A percentile compares a stretch with the other conserved stretches of the same genome.
Conservation (phyloP, 768 basidiomycete species). For the Russula vinacea region DNA sequence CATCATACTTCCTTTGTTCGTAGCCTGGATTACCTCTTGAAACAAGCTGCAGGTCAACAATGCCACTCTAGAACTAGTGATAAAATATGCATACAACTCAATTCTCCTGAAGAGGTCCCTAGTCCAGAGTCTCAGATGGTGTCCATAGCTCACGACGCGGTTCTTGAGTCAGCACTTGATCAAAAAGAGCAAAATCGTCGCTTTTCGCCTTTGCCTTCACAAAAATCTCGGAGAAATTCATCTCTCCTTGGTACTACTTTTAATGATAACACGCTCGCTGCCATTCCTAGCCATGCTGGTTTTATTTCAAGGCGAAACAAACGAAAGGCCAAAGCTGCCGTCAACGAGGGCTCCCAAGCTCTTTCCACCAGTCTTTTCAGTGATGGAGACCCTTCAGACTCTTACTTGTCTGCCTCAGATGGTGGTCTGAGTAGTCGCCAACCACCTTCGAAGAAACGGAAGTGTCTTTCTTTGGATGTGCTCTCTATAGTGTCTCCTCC, state of each 20-base stretch:
- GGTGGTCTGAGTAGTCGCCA: neutral
- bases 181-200: neutral
- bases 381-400: neutral
- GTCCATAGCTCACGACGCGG: neutral
- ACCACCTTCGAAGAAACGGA: slow-evolving; percentile 16
- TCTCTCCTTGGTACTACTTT: neutral
- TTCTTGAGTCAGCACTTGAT: neutral
- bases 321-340: neutral
- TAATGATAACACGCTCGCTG: neutral
- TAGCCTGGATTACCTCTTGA: slow-evolving; percentile 9
- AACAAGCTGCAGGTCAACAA: slow-evolving; percentile 6
- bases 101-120: neutral
- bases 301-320: slow-evolving; percentile 5
- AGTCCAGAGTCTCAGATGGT: neutral
- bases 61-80: neutral
- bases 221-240: neutral
- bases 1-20: slow-evolving; percentile 3
- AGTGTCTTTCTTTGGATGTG: slow-evolving; percentile 1
- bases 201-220: neutral
- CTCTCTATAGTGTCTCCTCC: neutral
- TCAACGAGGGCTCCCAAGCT: neutral
- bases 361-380: neutral
- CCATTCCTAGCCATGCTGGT: neutral
- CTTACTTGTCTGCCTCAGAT: slow-evolving; percentile 20
- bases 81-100: slow-evolving; percentile 11